These are phyloP conservation scores for Eucalyptus viminalis DNA, from an alignment of 345 rosid species.

Conservation along the genomic window DNA sequence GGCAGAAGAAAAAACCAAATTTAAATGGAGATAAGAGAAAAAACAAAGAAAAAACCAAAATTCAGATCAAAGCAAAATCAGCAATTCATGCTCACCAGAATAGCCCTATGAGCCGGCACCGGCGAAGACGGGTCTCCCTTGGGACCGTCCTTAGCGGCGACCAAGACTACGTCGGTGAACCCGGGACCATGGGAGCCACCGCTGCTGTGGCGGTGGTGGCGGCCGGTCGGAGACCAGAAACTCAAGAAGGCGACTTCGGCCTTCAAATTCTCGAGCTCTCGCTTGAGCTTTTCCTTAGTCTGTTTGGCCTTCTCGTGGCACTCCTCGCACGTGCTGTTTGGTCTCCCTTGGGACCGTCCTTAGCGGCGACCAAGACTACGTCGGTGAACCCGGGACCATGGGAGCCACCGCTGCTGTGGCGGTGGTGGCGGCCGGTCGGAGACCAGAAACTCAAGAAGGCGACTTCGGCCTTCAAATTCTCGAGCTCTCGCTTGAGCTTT, in stretches of 20 bases:
- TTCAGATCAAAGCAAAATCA: background rate
- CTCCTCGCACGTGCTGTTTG: slow-evolving; percentile 56
- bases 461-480: background rate
- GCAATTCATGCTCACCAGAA: slow-evolving; percentile 34
- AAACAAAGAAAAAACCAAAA: background rate
- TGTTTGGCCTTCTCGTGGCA: slow-evolving; percentile 45
- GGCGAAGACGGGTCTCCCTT: slow-evolving; percentile 16
- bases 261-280: background rate
- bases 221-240: slow-evolving; percentile 32
- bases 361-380: background rate
- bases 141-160: background rate
- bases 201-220: background rate
- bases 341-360: slow-evolving; percentile 4
- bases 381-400: slow-evolving; percentile 27
- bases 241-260: background rate
- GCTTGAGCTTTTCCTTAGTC: slow-evolving; percentile 3
- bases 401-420: too few species aligned
- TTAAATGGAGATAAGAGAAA: background rate
- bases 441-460: slow-evolving; percentile 11
- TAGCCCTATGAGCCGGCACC: slow-evolving; percentile 49
- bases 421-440: slow-evolving; percentile 15
- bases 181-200: background rate
- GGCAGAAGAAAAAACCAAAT: too few species aligned
- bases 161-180: slow-evolving; percentile 21
- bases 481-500: slow-evolving; percentile 1